These are phyloP conservation scores for Corymbia citriodora DNA, from an alignment of 441 rosid species.

Conservation along the genomic window DNA sequence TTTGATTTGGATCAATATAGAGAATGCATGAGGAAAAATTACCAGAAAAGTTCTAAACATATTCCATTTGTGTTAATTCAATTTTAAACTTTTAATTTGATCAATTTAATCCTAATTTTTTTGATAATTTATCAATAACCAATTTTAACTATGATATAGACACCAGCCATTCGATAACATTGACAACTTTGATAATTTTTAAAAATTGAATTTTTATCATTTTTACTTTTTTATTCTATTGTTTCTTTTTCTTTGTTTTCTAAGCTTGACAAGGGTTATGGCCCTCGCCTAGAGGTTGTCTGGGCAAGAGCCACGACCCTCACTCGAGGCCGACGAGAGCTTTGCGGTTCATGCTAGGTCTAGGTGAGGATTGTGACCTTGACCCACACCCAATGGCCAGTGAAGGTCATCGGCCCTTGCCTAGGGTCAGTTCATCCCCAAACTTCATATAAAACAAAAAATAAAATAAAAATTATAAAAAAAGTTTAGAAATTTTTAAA, in stretches of 20 bases:
- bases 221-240: no score
- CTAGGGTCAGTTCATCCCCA: rapidly evolving
- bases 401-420: neutral
- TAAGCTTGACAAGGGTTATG: no score
- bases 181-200: neutral
- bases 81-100: neutral
- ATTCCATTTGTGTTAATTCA: no score
- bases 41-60: no score
- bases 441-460: neutral
- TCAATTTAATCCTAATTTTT: neutral
- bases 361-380: rapidly evolving
- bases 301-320: neutral
- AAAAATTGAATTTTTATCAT: no score
- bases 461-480: no score
- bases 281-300: no score
- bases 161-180: rapidly evolving
- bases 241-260: no score
- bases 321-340: neutral
- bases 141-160: rapidly evolving
- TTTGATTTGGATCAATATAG: neutral
- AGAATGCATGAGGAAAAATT: neutral
- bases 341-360: neutral
- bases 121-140: neutral
- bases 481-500: no score
- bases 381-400: neutral